phyloP scores from a whole-genome alignment of 2,329 filamentous ascomycete species.

The Alternaria novae-zelandiae region DNA sequence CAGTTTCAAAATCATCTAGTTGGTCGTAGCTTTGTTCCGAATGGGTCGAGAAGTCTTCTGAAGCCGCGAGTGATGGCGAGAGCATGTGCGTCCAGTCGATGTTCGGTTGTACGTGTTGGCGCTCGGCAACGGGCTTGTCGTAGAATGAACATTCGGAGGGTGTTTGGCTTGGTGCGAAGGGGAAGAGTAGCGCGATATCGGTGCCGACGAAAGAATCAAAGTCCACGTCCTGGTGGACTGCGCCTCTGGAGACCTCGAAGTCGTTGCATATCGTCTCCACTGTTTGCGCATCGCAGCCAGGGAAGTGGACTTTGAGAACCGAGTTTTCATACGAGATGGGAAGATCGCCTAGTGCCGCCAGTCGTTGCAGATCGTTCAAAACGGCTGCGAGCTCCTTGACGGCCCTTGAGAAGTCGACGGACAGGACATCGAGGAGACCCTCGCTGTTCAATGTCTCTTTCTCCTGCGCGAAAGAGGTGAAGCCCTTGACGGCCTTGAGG shows the following conservation, averaged over 20 bases:
- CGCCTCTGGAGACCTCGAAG: conserved; percentile 79
- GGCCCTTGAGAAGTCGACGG: conserved; percentile 84
- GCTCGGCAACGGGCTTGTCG: conserved; percentile 49
- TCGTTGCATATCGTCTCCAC: conserved; percentile 87
- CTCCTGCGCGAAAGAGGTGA: conserved; percentile 48
- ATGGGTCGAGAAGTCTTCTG: conserved; percentile 48
- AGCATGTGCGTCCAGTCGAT: conserved; percentile 67
- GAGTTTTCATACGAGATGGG: conserved; percentile 76
- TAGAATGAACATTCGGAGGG: conserved; percentile 56
- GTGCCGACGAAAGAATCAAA: conserved; percentile 73
- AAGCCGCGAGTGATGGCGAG: conserved; percentile 47
- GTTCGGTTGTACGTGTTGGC: conserved; percentile 46
- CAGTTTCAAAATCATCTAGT: conserved; percentile 48
- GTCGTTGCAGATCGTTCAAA: conserved; percentile 78
- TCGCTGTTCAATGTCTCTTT: conserved; percentile 75
- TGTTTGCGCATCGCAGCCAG: conserved; percentile 83
- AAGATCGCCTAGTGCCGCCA: conserved; percentile 81
- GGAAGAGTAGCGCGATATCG: conserved; percentile 80
- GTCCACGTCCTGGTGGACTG: conserved; percentile 78
- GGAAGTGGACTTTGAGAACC: conserved; percentile 82
- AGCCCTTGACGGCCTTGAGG: conserved; percentile 65
- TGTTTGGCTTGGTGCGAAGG: conserved; percentile 74
- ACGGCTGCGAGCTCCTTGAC: conserved; percentile 82
- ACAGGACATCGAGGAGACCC: conserved; percentile 83
- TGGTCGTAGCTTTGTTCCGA: conserved; percentile 49